These are phyloP conservation scores for Leucosporidium yakuticum DNA, from an alignment of 768 basidiomycete genomes.

Conservation along the genomic window DNA sequence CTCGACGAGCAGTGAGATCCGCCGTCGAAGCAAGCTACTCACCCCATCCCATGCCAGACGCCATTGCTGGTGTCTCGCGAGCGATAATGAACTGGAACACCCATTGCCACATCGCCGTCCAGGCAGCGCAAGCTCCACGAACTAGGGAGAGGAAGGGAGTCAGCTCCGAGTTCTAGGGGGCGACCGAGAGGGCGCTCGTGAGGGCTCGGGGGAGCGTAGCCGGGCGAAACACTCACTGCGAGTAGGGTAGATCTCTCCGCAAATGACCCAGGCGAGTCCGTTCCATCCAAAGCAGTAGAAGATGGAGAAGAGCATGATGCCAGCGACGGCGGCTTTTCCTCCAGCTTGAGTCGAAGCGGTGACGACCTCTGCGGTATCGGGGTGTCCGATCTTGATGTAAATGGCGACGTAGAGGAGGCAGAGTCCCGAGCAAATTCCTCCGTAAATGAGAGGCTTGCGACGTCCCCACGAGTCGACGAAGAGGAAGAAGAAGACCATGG, in stretches of 20 bases:
- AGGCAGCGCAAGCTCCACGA: slow-evolving; percentile 38
- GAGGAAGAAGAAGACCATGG: slow-evolving; percentile 47
- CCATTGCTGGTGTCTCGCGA: slow-evolving; percentile 36
- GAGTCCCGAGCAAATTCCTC: slow-evolving; percentile 45
- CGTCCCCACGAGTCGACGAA: slow-evolving; percentile 49
- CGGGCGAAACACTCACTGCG: not conserved
- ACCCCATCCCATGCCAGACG: slow-evolving; percentile 26
- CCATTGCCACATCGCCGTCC: slow-evolving; percentile 14
- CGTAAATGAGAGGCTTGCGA: slow-evolving; percentile 47
- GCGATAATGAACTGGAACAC: not conserved
- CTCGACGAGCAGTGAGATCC: too few species aligned
- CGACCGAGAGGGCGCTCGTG: too few species aligned
- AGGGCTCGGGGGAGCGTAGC: too few species aligned
- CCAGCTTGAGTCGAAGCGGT: slow-evolving; percentile 11
- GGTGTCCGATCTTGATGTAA: slow-evolving; percentile 40
- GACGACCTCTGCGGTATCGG: slow-evolving; percentile 17
- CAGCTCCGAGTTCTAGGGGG: not conserved
- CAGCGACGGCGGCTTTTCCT: slow-evolving; percentile 14
- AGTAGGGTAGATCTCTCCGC: slow-evolving; percentile 48
- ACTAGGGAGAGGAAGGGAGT: not conserved
- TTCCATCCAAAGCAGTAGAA: slow-evolving; percentile 51
- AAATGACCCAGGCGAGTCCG: slow-evolving; percentile 50
- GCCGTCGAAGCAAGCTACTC: too few species aligned
- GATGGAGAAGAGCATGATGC: slow-evolving; percentile 40
- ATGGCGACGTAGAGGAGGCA: slow-evolving; percentile 46